Evolutionary conservation across 2,329 filamentous ascomycete species (phyloP).

Genomic region (Fusarium bactridioides): DNA sequence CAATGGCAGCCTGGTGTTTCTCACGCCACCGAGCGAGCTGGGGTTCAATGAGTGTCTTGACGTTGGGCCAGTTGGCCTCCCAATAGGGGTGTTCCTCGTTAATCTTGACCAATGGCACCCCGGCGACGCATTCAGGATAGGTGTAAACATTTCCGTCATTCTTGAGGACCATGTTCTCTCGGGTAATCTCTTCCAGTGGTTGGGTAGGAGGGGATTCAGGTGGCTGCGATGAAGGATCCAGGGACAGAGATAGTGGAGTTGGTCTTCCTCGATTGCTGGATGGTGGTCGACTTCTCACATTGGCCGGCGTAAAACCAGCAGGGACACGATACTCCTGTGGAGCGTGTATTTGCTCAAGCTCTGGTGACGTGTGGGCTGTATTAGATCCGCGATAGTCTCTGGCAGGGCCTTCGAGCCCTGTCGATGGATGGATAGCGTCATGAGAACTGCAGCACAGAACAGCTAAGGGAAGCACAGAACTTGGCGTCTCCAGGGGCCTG

Average conservation of each 20-base stretch:
- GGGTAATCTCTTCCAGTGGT: conserved; percentile 51
- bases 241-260: conserved; percentile 41
- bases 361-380: conserved; percentile 19
- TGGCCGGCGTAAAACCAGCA: conserved; percentile 45
- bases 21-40: conserved; percentile 57
- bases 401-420: conserved; percentile 26
- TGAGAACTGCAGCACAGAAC: conserved; percentile 11
- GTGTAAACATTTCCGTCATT: conserved; percentile 60
- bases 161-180: conserved; percentile 53
- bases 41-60: conserved; percentile 53
- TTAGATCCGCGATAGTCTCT: conserved; percentile 21
- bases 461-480: conserved; percentile 20
- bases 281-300: conserved; percentile 40
- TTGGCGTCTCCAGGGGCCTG: conserved; percentile 12
- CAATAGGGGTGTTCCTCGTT: conserved; percentile 61
- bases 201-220: conserved; percentile 12
- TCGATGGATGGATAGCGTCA: conserved; percentile 35
- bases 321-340: conserved; percentile 39
- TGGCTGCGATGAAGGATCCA: conserved; percentile 41
- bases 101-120: conserved; percentile 63
- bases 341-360: conserved; percentile 40
- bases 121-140: conserved; percentile 60
- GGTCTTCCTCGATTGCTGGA: conserved; percentile 40
- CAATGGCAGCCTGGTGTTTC: conserved; percentile 53
- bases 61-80: conserved; percentile 61